A percentile compares a stretch with the other conserved stretches of the same genome.
These are phyloP conservation scores for Botryotinia narcissicola DNA, from an alignment of 2,329 filamentous ascomycete species.

Conservation along the genomic window DNA sequence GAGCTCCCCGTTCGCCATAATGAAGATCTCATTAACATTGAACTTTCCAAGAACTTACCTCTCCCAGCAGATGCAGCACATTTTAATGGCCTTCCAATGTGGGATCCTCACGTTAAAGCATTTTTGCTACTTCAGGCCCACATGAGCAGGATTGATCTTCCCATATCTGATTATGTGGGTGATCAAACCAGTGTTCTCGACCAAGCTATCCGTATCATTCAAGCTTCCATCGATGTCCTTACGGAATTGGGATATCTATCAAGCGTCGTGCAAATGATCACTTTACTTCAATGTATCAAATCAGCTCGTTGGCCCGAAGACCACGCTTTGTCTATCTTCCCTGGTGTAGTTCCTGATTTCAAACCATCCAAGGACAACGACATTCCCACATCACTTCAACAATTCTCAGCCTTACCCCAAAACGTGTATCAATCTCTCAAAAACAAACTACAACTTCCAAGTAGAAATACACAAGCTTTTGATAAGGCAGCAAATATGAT, in stretches of 20 bases:
- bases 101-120: conserved; percentile 97
- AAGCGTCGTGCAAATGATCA: conserved; percentile 78
- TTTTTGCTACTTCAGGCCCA: conserved; percentile 93
- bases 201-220: conserved; percentile 94
- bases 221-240: conserved; percentile 90
- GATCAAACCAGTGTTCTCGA: conserved; percentile 89
- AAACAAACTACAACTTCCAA: conserved; percentile 51
- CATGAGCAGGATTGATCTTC: conserved; percentile 88
- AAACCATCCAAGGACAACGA: conserved; percentile 18
- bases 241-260: conserved; percentile 83
- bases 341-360: conserved; percentile 55
- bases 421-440: conserved; percentile 45
- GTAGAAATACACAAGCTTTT: conserved; percentile 47
- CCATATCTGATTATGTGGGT: conserved; percentile 95
- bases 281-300: conserved; percentile 87
- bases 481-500: conserved; percentile 62
- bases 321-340: conserved; percentile 73
- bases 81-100: conserved; percentile 74
- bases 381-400: conserved; percentile 38
- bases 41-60: conserved; percentile 79
- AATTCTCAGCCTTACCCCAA: conserved; percentile 34
- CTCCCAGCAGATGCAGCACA: conserved; percentile 42
- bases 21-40: conserved; percentile 93
- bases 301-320: conserved; percentile 88
- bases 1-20: conserved; percentile 97